Evolutionary conservation across 2,329 filamentous ascomycete species (phyloP).

Genomic region (Teratosphaeria pseudoeucalypti): DNA sequence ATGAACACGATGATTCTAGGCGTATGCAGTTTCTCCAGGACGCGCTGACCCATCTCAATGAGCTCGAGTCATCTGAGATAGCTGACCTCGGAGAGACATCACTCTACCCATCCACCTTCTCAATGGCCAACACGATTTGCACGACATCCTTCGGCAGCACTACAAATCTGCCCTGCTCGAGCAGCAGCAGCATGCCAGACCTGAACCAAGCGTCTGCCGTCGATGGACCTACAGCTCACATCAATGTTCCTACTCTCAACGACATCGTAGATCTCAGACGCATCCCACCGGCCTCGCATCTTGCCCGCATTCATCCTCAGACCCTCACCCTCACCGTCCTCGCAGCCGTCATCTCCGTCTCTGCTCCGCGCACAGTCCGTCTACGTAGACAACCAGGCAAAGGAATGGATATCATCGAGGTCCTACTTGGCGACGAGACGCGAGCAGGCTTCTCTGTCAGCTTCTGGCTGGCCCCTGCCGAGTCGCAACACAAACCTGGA

Average conservation of each 20-base stretch:
- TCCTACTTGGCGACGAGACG: constrained; percentile 79
- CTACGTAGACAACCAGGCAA: constrained; percentile 39
- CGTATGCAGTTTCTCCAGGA: constrained; percentile 63
- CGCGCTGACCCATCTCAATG: constrained; percentile 61
- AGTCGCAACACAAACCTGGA: constrained; percentile 4
- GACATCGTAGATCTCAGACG: constrained; percentile 53
- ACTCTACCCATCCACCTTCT: background rate
- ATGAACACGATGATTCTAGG: background rate
- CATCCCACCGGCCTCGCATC: constrained; percentile 56
- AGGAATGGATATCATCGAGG: constrained; percentile 58
- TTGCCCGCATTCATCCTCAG: constrained; percentile 61
- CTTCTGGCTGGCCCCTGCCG: constrained; percentile 59
- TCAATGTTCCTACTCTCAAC: background rate
- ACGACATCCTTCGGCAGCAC: constrained; percentile 15
- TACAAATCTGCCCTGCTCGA: background rate
- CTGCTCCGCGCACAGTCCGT: constrained; percentile 55
- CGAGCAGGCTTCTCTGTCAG: constrained; percentile 69
- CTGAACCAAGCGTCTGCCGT: background rate
- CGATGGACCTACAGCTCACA: background rate
- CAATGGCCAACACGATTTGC: constrained; percentile 19
- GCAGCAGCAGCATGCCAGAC: background rate
- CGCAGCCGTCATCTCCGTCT: constrained; percentile 65
- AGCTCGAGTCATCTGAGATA: constrained; percentile 53
- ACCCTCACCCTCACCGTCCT: constrained; percentile 75
- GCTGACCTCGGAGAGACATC: constrained; percentile 10